Percentiles rank a stretch among this genome's conserved stretches.
These are phyloP conservation scores for Aureobasidium melanogenum DNA, from an alignment of 2,329 filamentous ascomycete species.

Conservation along the genomic window DNA sequence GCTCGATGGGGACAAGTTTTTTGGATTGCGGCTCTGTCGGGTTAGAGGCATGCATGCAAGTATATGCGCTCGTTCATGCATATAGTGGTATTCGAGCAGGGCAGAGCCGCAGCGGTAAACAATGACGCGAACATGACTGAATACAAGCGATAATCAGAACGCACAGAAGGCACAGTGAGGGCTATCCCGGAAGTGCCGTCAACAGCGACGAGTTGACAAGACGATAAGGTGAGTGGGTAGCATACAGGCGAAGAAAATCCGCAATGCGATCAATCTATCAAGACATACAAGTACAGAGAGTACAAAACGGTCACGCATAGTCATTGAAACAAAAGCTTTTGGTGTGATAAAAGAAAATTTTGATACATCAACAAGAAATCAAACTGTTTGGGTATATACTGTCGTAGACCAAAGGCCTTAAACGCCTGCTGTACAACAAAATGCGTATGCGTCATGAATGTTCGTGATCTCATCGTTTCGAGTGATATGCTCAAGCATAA, in stretches of 20 bases:
- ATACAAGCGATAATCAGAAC: background rate
- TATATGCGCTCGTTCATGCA: background rate
- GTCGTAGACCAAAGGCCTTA: background rate
- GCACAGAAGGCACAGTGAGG: background rate
- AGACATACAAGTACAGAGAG: background rate
- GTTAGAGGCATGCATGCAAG: background rate
- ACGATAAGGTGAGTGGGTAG: background rate
- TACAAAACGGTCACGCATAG: background rate
- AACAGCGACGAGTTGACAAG: background rate
- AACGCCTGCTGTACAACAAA: conserved; percentile 4
- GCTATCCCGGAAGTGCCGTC: background rate
- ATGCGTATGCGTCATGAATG: background rate
- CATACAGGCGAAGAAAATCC: background rate
- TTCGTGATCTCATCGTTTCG: background rate
- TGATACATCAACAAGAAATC: background rate
- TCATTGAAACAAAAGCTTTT: background rate
- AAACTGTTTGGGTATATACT: conserved; percentile 2
- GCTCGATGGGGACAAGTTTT: background rate
- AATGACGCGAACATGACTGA: background rate
- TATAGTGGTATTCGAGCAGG: too few relatives aligned
- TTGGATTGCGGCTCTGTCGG: background rate
- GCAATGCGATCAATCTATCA: background rate
- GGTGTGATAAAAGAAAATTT: background rate
- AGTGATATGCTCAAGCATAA: background rate
- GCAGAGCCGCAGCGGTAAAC: background rate